phyloP scores from a whole-genome alignment of 2,329 filamentous ascomycete species.

The Colletotrichum sp. region DNA sequence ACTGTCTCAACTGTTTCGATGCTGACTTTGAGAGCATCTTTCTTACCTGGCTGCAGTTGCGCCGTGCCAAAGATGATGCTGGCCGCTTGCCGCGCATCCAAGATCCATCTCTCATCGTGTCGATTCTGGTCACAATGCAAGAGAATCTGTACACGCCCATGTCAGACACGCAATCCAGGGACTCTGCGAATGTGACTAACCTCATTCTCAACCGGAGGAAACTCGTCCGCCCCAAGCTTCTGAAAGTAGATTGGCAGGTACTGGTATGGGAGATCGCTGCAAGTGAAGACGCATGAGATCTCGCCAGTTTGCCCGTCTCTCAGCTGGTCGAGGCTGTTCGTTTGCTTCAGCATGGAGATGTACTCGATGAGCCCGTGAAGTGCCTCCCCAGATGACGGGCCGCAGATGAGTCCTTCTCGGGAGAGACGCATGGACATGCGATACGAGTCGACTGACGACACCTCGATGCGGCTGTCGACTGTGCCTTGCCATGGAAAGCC shows the following conservation, averaged over 20 bases:
- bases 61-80: conserved; percentile 13
- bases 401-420: conserved; percentile 7
- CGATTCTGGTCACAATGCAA: conserved; percentile 26
- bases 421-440: conserved; percentile 14
- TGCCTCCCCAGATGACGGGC: conserved; percentile 8
- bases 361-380: not conserved
- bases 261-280: conserved; percentile 14
- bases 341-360: not conserved
- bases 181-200: not conserved
- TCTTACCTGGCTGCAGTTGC: not conserved
- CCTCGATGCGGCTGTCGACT: not conserved
- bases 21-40: not conserved
- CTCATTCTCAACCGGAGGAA: conserved; percentile 2
- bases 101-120: conserved; percentile 32
- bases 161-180: fast-evolving
- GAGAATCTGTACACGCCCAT: conserved; percentile 19
- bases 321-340: not conserved
- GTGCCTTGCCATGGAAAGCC: conserved; percentile 8
- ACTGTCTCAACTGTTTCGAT: not conserved
- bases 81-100: conserved; percentile 15
- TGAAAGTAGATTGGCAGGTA: not conserved
- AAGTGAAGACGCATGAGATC: conserved; percentile 10
- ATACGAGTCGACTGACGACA: not conserved
- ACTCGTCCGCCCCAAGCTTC: not conserved
- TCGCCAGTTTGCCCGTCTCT: not conserved